phyloP scores from a whole-genome alignment of 805 yeast species.

The Yarrowia sp. region DNA sequence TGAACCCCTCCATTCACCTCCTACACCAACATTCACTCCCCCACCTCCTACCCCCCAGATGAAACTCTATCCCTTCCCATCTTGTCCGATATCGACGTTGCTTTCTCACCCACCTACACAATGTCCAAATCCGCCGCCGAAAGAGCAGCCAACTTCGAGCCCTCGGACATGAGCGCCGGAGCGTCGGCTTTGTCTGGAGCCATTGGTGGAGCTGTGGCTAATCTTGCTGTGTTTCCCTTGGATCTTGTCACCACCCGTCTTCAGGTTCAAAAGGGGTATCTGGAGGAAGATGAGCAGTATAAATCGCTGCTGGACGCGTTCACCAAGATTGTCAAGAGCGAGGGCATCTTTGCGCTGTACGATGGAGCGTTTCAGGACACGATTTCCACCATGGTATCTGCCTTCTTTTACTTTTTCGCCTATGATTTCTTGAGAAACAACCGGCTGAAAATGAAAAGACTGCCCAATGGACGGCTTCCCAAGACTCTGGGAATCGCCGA shows the following conservation, averaged over 20 bases:
- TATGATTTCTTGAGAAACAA: slow-evolving; percentile 37
- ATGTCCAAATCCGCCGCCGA: slow-evolving; percentile 5
- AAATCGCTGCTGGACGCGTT: slow-evolving; percentile 74
- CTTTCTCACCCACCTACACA: background rate
- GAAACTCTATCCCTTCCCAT: no score
- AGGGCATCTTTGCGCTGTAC: slow-evolving; percentile 72
- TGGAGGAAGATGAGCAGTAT: slow-evolving; percentile 42
- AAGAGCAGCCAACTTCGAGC: slow-evolving; percentile 27
- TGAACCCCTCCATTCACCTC: no score
- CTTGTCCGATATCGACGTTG: no score
- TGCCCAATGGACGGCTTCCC: slow-evolving; percentile 34
- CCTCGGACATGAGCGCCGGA: slow-evolving; percentile 35
- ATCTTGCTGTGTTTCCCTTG: slow-evolving; percentile 36
- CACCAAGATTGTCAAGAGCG: slow-evolving; percentile 61
- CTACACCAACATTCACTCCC: no score
- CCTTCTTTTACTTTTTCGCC: slow-evolving; percentile 39
- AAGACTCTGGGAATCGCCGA: slow-evolving; percentile 36
- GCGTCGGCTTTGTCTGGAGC: slow-evolving; percentile 39
- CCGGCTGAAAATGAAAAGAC: slow-evolving; percentile 30
- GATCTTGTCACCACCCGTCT: slow-evolving; percentile 38
- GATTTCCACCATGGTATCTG: slow-evolving; percentile 36
- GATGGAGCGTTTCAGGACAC: slow-evolving; percentile 63
- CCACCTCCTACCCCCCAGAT: no score
- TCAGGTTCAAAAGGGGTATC: slow-evolving; percentile 36
- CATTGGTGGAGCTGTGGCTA: slow-evolving; percentile 39